Conservation (phyloP, 192 early-diverging fungal genomes). For the Funneliformis mosseae region DNA sequence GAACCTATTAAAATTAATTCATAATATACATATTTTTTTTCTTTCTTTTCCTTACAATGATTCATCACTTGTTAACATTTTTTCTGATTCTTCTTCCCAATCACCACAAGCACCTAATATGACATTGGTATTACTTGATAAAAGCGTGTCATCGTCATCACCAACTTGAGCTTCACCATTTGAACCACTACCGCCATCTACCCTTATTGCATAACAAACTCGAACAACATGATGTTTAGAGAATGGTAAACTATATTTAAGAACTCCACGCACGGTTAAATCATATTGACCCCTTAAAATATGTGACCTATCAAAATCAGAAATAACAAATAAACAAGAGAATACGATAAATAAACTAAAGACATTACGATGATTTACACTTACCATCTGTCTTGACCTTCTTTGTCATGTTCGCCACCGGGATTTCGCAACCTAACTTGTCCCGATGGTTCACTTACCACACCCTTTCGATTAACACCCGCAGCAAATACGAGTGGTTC, state of each 20-base stretch:
- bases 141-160: background rate
- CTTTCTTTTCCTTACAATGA: background rate
- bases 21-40: background rate
- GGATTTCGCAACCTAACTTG: slow-evolving; percentile 22
- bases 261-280: slow-evolving; percentile 19
- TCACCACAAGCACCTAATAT: slow-evolving; percentile 10
- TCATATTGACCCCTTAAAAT: background rate
- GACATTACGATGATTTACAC: background rate
- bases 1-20: background rate
- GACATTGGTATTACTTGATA: background rate
- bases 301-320: slow-evolving; percentile 9
- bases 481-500: slow-evolving; percentile 30
- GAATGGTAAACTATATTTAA: slow-evolving; percentile 22
- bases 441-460: background rate
- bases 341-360: background rate
- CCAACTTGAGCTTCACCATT: background rate
- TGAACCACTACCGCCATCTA: slow-evolving; percentile 7
- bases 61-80: background rate
- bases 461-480: slow-evolving; percentile 19
- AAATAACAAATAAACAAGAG: background rate
- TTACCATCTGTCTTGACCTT: slow-evolving; percentile 16
- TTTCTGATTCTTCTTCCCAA: background rate
- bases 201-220: slow-evolving; percentile 1
- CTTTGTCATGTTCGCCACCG: slow-evolving; percentile 16
- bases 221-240: background rate